Evolutionary conservation across 208 protist genomes (phyloP).

Genomic region (Crithidia sp.): DNA sequence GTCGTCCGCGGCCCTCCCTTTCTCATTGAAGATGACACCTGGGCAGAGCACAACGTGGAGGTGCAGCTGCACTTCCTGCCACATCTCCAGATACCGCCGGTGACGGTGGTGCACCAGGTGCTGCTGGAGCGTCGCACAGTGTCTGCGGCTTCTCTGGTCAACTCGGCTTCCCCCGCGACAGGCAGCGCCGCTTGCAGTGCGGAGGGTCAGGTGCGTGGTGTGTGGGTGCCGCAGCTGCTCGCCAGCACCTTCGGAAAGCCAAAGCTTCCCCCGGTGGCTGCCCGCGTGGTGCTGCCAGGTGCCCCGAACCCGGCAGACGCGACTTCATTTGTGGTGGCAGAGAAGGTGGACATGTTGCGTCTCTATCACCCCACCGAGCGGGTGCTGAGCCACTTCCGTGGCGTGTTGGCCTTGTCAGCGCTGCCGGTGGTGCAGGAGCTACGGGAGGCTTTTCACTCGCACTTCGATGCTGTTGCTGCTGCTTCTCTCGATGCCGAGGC

Average conservation of each 20-base stretch:
- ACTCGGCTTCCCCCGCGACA: background rate
- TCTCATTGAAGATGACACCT: conserved; percentile 82
- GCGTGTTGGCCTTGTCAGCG: conserved; percentile 20
- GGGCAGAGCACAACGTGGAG: conserved; percentile 86
- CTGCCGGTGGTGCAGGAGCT: conserved; percentile 29
- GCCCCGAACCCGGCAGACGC: too few relatives aligned
- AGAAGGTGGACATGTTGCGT: conserved; percentile 60
- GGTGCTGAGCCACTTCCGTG: conserved; percentile 40
- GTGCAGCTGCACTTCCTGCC: conserved; percentile 70
- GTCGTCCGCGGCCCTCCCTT: conserved; percentile 67
- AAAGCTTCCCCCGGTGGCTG: conserved; percentile 31
- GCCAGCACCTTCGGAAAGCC: conserved; percentile 50
- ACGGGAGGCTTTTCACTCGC: conserved; percentile 10
- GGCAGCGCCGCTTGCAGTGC: too few relatives aligned
- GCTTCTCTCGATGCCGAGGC: background rate
- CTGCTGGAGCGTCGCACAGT: conserved; percentile 46
- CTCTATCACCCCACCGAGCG: conserved; percentile 57
- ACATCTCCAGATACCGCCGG: conserved; percentile 55
- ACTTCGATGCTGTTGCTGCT: background rate
- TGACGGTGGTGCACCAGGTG: conserved; percentile 60
- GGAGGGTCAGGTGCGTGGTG: conserved; percentile 9
- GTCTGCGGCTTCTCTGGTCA: background rate
- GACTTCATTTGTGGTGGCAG: conserved; percentile 24
- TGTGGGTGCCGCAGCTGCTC: conserved; percentile 40
- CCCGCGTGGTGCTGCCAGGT: conserved; percentile 2